These are phyloP conservation scores for Talaromyces ruber DNA, from an alignment of 495 filamentous ascomycete genomes.

Conservation along the genomic window DNA sequence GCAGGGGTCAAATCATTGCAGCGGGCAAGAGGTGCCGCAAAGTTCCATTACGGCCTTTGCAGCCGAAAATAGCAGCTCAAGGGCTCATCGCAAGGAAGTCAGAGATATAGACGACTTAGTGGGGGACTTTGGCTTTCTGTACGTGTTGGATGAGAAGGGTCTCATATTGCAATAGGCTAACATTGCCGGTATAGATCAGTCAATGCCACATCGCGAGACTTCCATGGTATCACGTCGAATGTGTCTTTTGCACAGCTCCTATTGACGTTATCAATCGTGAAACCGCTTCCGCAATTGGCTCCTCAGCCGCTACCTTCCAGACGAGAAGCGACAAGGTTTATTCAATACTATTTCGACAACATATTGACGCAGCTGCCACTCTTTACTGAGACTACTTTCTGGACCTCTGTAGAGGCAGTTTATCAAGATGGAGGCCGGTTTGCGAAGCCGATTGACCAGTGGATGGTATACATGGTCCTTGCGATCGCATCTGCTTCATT, in stretches of 20 bases:
- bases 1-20: conserved; percentile 47
- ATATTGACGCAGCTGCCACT: conserved; percentile 72
- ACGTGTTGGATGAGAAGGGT: conserved; percentile 16
- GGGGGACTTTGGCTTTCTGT: conserved; percentile 76
- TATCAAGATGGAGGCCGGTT: conserved; percentile 55
- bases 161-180: background rate
- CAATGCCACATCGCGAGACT: conserved; percentile 86
- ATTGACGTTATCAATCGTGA: conserved; percentile 61
- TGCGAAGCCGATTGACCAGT: conserved; percentile 68
- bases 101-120: conserved; percentile 73
- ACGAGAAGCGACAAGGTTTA: conserved; percentile 51
- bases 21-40: conserved; percentile 44
- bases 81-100: conserved; percentile 46
- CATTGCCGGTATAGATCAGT: conserved; percentile 52
- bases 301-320: conserved; percentile 55
- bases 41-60: conserved; percentile 34
- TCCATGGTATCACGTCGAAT: conserved; percentile 71
- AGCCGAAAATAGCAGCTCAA: conserved; percentile 28
- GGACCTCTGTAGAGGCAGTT: conserved; percentile 66
- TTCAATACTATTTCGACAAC: conserved; percentile 77
- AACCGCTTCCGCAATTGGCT: conserved; percentile 47
- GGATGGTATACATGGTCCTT: conserved; percentile 80
- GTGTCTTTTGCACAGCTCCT: conserved; percentile 84
- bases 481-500: conserved; percentile 67
- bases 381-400: conserved; percentile 66